Evolutionary conservation across 345 rosid genomes (phyloP), one percentile per base, ranked within the genome.

Genomic region (Balakata baccata): DNA sequence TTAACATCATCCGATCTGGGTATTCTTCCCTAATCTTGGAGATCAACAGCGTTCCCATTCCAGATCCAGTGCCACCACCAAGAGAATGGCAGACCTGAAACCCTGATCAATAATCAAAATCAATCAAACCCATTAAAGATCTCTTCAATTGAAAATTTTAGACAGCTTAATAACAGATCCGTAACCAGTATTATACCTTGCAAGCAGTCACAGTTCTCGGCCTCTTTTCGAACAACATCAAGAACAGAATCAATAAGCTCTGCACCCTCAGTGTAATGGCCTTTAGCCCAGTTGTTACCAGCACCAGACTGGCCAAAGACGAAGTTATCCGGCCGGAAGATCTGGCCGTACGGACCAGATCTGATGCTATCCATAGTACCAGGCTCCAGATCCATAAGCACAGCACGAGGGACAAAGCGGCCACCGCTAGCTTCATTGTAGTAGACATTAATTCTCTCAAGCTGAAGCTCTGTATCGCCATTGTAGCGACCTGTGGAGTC

Each of bases 1-100:
- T 77, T 66, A 77, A 50, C 80, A 77, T 77, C 80, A 77, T 77
- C 61, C 80, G 66, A 17, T 77, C 80, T 0, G 80, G 80, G 63
- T 77, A 77, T 38, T 77, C 80, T 61, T 77, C 80, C 62, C 76
- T 70, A 11, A 77, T 77, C 63, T 77, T 77, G 14, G 80, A 77
- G 46, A 77, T 77, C 73, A 77, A 68, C 6, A 77, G 76, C 3
- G 80, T 77, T 17, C 80, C 80, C 80, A 77, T 77, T 58, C 80
- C 80, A 49, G 80, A 77, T 41, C 80, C 80, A n/a, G 80, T 77
- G 22, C 80, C 80, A 38, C 80, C 80, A 43, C 80, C 80, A 7
- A 77, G 73, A 49, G 80, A 77, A 59, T 77, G 80, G 52, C 80
- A 77, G 22, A 77, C 80, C 41, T 77, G 80, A 14, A 77, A 77